Conservation (phyloP, 1,284 basidiomycete species). For the Ustilago lituana region DNA sequence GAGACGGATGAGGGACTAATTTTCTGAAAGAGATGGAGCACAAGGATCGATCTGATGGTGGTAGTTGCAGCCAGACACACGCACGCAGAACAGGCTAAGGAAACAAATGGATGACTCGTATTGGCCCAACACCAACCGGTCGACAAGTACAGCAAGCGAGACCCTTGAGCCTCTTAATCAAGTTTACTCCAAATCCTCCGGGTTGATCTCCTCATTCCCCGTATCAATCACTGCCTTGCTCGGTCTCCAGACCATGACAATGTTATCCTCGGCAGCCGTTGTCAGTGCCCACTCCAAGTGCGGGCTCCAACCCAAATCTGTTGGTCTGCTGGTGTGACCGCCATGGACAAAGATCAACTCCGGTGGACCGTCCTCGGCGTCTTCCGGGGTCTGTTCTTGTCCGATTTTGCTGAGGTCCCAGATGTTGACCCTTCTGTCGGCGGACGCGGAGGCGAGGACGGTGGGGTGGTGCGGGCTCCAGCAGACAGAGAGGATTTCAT, state of each 20-base stretch:
- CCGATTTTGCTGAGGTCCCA: constrained; percentile 96
- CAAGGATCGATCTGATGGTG: too few relatives aligned
- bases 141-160: too few relatives aligned
- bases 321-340: constrained; percentile 64
- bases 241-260: constrained; percentile 62
- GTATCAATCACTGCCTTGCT: constrained; percentile 47
- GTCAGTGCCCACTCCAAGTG: constrained; percentile 63
- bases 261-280: constrained; percentile 64
- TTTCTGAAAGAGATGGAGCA: too few relatives aligned
- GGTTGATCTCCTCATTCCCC: constrained; percentile 29
- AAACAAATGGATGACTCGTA: too few relatives aligned
- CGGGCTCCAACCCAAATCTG: constrained; percentile 64
- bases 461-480: constrained; percentile 88
- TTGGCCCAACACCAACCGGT: too few relatives aligned
- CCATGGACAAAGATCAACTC: constrained; percentile 66
- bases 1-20: too few relatives aligned
- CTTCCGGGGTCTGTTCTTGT: constrained; percentile 94
- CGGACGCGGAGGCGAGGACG: constrained; percentile 73
- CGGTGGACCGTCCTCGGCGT: constrained; percentile 94
- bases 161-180: too few relatives aligned
- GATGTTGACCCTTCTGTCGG: constrained; percentile 90
- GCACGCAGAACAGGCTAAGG: too few relatives aligned
- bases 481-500: constrained; percentile 90
- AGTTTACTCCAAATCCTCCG: constrained; percentile 36
- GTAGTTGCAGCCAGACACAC: too few relatives aligned